These are phyloP conservation scores for Panicum hallii DNA, from an alignment of 202 grass and related monocot species.

Conservation along the genomic window DNA sequence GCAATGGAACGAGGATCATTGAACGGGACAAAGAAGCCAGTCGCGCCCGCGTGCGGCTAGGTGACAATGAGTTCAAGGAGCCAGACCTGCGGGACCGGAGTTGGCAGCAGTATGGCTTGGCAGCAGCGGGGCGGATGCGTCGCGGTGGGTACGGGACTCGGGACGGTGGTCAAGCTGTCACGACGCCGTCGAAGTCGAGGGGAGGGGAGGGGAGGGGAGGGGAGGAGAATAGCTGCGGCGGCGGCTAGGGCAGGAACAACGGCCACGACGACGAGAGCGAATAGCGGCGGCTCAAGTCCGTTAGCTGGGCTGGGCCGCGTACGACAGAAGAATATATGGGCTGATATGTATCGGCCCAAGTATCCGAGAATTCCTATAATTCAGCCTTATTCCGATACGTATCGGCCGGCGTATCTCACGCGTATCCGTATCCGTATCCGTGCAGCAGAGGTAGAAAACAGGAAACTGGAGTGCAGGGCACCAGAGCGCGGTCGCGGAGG, in stretches of 20 bases:
- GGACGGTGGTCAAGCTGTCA: too few relatives aligned
- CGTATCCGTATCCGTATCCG: too few relatives aligned
- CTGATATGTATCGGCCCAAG: not conserved
- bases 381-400: too few relatives aligned
- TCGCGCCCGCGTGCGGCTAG: not conserved
- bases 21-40: not conserved
- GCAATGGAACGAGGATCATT: not conserved
- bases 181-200: too few relatives aligned
- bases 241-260: not conserved
- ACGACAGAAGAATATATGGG: not conserved
- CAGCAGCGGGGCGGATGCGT: too few relatives aligned
- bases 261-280: too few relatives aligned
- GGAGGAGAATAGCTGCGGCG: not conserved
- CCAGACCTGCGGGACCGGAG: not conserved
- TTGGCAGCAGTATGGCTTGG: not conserved
- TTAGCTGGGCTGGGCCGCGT: not conserved
- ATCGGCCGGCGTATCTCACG: too few relatives aligned
- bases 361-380: not conserved
- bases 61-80: not conserved
- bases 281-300: not conserved
- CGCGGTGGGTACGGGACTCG: too few relatives aligned
- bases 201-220: too few relatives aligned
- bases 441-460: not conserved
- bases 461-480: slow-evolving; percentile 13
- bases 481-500: not conserved